A percentile compares a stretch with the other conserved stretches of the same genome.
Conservation (phyloP, 192 early-diverging fungal species). For the Cladochytrium replicatum region DNA sequence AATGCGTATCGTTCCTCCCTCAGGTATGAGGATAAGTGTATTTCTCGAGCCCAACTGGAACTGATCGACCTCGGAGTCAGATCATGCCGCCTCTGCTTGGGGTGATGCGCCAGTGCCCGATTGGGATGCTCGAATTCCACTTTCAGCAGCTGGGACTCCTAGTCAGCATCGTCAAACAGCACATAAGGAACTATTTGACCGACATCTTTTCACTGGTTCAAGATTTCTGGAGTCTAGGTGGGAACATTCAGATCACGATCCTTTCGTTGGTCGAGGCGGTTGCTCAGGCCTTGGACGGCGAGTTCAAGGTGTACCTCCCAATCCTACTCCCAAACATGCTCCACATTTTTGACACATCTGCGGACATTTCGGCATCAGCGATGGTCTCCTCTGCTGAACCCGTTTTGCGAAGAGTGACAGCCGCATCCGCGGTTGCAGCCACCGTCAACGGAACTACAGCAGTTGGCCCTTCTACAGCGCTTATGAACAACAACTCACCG, state of each 20-base stretch:
- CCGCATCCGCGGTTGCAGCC: slow-evolving; percentile 7
- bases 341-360: slow-evolving; percentile 67
- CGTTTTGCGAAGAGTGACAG: slow-evolving; percentile 30
- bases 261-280: slow-evolving; percentile 80
- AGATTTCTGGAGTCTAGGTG: slow-evolving; percentile 58
- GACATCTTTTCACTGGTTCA: slow-evolving; percentile 74
- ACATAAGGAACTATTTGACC: slow-evolving; percentile 76
- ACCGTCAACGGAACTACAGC: slow-evolving; percentile 13
- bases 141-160: slow-evolving; percentile 79
- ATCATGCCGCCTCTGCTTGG: slow-evolving; percentile 83
- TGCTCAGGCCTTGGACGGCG: slow-evolving; percentile 71
- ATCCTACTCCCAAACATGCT: slow-evolving; percentile 72
- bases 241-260: slow-evolving; percentile 71
- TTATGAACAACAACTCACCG: too few relatives aligned
- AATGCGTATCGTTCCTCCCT: slow-evolving; percentile 81
- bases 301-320: slow-evolving; percentile 77
- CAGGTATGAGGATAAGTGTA: slow-evolving; percentile 38
- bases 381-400: too few relatives aligned
- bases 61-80: too few relatives aligned
- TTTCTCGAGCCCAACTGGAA: too few relatives aligned
- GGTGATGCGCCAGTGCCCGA: slow-evolving; percentile 76
- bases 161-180: slow-evolving; percentile 74
- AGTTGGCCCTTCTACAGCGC: too few relatives aligned
- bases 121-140: slow-evolving; percentile 75
- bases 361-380: slow-evolving; percentile 64